A percentile compares a stretch with the other conserved stretches of the same genome.
Evolutionary conservation across 2,329 filamentous ascomycete genomes (phyloP).

Genomic region (Helminthosporium solani): DNA sequence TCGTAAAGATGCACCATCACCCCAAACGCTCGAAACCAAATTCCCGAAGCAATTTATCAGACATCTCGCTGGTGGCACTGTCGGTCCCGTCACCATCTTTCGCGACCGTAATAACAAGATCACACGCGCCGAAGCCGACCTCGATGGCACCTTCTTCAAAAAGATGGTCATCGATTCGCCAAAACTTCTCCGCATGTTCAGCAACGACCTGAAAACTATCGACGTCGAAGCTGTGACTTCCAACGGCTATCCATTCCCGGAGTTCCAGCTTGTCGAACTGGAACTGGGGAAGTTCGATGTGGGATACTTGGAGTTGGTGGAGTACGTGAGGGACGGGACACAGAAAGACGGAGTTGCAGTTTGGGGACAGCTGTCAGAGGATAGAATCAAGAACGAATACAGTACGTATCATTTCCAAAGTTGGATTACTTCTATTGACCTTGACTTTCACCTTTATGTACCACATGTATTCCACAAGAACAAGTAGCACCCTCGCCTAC

Average conservation of each 20-base stretch:
- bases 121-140: constrained; percentile 6
- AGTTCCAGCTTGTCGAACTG: constrained; percentile 1
- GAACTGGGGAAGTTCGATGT: constrained; percentile 1
- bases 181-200: constrained; percentile 10
- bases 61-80: constrained; percentile 8
- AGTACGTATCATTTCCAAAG: too few relatives aligned
- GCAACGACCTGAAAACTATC: constrained; percentile 1
- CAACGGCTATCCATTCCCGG: constrained; percentile 8
- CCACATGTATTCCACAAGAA: too few relatives aligned
- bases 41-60: constrained; percentile 9
- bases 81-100: constrained; percentile 9
- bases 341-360: too few relatives aligned
- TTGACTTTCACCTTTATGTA: too few relatives aligned
- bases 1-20: not conserved
- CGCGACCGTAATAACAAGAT: not conserved
- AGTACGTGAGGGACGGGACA: not conserved
- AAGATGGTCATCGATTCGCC: constrained; percentile 12
- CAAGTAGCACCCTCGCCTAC: too few relatives aligned
- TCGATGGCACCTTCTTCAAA: constrained; percentile 9
- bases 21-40: not conserved
- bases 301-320: not conserved
- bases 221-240: constrained; percentile 1
- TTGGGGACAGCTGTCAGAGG: too few relatives aligned
- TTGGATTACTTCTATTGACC: too few relatives aligned
- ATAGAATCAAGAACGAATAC: too few relatives aligned